Evolutionary conservation across 2,329 filamentous ascomycete genomes (phyloP).

Genomic region (Tolypocladium paradoxum): DNA sequence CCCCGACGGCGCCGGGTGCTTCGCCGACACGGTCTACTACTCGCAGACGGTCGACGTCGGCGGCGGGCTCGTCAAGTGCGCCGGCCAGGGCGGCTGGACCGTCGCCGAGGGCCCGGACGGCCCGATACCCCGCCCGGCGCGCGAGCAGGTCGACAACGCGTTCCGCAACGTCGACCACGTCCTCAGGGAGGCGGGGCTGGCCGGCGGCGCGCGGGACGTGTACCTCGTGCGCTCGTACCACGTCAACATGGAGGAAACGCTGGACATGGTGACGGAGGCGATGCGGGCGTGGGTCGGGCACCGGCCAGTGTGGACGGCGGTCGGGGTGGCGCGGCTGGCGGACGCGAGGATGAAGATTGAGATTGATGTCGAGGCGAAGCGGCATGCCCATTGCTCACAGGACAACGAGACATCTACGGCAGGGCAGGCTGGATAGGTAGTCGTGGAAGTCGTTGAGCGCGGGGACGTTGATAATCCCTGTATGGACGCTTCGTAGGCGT

Average conservation of each 20-base stretch:
- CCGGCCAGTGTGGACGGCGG: not conserved
- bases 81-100: not conserved
- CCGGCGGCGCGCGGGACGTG: not conserved
- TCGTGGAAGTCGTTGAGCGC: too few species aligned
- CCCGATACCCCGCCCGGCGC: not conserved
- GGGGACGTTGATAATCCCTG: too few species aligned
- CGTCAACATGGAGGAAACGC: not conserved
- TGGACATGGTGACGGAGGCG: not conserved
- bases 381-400: too few species aligned
- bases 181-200: not conserved
- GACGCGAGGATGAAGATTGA: not conserved
- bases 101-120: not conserved
- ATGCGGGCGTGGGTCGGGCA: not conserved
- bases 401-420: too few species aligned
- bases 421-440: too few species aligned
- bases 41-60: not conserved
- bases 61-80: not conserved
- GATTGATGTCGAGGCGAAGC: not conserved
- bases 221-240: not conserved
- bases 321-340: not conserved
- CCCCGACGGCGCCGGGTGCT: not conserved
- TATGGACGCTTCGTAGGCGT: too few species aligned
- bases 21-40: not conserved
- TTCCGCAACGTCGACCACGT: not conserved
- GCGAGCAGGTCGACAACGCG: not conserved